Percentiles rank a stretch among this genome's conserved stretches.
phyloP scores from a whole-genome alignment of 371 early-diverging fungal genomes.

The Mortierella sp. region DNA sequence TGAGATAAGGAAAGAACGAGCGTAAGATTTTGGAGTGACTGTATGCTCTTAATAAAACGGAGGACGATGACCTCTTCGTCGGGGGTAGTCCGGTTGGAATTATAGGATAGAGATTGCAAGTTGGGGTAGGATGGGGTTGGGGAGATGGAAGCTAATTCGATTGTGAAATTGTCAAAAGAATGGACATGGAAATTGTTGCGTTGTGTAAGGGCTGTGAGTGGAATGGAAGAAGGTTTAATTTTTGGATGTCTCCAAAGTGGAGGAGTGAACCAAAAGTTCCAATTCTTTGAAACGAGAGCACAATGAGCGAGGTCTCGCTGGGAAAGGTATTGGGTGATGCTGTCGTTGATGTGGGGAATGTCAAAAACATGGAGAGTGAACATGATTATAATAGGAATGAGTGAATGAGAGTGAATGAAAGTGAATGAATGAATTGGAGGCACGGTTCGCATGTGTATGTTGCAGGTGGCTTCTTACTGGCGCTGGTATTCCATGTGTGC shows the following conservation, averaged over 20 bases:
- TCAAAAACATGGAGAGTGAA: neutral
- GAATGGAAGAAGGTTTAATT: neutral
- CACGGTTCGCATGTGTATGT: too few species aligned
- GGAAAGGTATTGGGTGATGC: neutral
- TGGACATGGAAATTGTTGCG: constrained; percentile 1
- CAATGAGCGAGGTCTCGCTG: neutral
- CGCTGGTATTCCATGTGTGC: too few species aligned
- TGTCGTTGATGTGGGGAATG: neutral
- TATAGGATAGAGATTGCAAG: neutral
- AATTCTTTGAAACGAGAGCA: neutral
- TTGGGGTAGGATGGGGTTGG: neutral
- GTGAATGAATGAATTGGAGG: too few species aligned
- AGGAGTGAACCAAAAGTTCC: neutral
- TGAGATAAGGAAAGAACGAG: neutral
- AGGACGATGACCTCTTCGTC: neutral
- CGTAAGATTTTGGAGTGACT: neutral
- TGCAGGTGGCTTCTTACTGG: too few species aligned
- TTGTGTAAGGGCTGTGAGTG: neutral
- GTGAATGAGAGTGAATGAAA: too few species aligned
- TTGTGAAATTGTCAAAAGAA: neutral
- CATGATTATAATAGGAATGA: too few species aligned
- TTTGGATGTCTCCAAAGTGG: neutral
- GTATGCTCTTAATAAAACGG: neutral
- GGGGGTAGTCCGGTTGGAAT: neutral
- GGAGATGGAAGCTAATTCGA: neutral